Evolutionary conservation across 371 early-diverging fungal genomes (phyloP), one percentile per base, ranked within the genome.

Genomic region (Lichtheimia ramosa): DNA sequence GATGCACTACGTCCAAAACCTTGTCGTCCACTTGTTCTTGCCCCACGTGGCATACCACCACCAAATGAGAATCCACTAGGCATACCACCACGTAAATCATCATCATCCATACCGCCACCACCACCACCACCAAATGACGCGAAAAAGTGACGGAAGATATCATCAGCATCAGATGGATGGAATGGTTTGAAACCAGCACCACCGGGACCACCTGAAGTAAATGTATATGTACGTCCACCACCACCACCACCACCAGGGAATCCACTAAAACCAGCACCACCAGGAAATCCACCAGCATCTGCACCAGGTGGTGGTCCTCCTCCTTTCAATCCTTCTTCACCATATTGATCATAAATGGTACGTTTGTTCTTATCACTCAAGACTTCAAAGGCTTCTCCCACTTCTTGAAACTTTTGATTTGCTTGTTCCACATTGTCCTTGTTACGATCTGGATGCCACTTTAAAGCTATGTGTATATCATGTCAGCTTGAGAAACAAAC

Each of bases 311-410:
- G 67, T 3, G 81, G 73, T 2, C 78, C 68, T 15, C 81, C 79
- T 49, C 86, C 90, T 71, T 90, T 91, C 51, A 96, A 83, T 6
- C 95, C 96, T 58, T 92, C 96, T 76, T 96, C 96, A 49, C 96
- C 96, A 66, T 75, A 94, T 67, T 89, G 90, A 66, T 95, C 96
- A 75, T 91, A 95, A 25, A 95, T 79, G 39, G 89, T 79, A 24
- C 93, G 88, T 71, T 93, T 93, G 62, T 93, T 75, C 68, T 87
- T 87, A 72, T 99, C 98, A 46, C 94, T 94, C 5, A 97, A 83
- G n/a, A 96, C 92, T 73, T 98, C 97, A 74, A 95, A 99, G 5
- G 99, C 99, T 77, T 95, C 96, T 13, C 88, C 86, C 5, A 96
- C 52, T 49, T 67, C 59, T 59, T 64, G 54, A 51, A 59, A 68